Conservation (phyloP, 805 yeast species). For the Saccharomyces kudriavzevii region DNA sequence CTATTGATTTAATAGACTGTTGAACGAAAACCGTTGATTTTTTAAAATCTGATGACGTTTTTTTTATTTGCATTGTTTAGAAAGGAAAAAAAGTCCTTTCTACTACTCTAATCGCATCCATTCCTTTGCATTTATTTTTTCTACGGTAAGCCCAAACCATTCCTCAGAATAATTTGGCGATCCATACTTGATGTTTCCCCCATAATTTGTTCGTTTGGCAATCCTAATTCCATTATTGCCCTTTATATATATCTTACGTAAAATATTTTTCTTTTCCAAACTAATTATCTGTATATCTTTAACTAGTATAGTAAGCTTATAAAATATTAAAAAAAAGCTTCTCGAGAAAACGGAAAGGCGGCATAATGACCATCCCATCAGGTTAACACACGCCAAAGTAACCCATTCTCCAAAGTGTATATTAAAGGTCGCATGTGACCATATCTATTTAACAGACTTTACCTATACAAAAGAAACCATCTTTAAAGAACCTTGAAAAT, state of each 20-base stretch:
- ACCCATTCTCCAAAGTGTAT: not conserved
- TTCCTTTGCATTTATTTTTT: constrained; percentile 9
- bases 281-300: not conserved
- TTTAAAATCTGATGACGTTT: not conserved
- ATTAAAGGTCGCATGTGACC: not conserved
- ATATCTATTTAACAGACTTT: not conserved
- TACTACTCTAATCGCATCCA: constrained; percentile 7
- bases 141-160: not conserved
- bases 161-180: not conserved
- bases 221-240: not conserved
- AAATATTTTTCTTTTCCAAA: not conserved
- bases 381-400: not conserved
- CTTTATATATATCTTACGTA: not conserved
- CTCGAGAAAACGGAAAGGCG: not conserved
- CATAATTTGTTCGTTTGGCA: not conserved
- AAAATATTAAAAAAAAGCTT: not conserved
- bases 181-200: not conserved
- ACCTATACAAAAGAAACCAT: not conserved
- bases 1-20: constrained; percentile 40
- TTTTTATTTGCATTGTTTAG: not conserved
- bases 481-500: not conserved
- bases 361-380: not conserved
- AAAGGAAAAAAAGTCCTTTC: constrained; percentile 15
- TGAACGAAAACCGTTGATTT: constrained; percentile 2
- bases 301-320: not conserved